Conservation (phyloP, 257 asterid species). For the Gynochthodes officinalis region DNA sequence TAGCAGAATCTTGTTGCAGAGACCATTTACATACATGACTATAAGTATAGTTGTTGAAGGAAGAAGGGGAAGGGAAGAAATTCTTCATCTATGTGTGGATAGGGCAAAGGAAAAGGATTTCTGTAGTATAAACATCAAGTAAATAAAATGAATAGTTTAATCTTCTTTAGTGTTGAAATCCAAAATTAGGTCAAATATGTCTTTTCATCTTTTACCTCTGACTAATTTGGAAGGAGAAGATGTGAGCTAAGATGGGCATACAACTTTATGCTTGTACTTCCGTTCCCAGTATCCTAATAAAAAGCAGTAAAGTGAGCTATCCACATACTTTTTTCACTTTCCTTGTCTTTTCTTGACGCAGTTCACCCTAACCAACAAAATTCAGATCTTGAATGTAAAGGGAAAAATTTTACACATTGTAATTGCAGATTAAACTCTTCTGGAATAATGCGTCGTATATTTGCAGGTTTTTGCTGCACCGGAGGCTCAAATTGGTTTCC, state of each 20-base stretch:
- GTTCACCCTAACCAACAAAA: background rate
- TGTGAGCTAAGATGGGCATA: background rate
- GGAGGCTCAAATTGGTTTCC: conserved; percentile 91
- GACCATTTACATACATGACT: no score
- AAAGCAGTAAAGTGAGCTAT: background rate
- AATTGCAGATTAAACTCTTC: conserved; percentile 1
- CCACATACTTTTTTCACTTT: background rate
- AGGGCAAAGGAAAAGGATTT: no score
- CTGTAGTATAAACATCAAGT: no score
- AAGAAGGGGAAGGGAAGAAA: no score
- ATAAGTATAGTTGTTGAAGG: no score
- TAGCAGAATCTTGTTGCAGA: no score
- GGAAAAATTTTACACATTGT: background rate
- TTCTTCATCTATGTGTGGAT: no score
- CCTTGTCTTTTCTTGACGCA: background rate
- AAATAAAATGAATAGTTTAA: no score
- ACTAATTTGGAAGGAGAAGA: no score
- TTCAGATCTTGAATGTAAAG: background rate
- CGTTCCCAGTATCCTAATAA: background rate
- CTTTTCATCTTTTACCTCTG: no score
- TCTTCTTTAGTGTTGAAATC: no score
- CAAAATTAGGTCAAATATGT: no score
- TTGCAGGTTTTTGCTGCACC: conserved; percentile 76
- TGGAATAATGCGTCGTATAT: conserved; percentile 4
- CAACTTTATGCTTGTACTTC: background rate